Percentiles rank a stretch among this genome's conserved stretches.
These are phyloP conservation scores for Stereocaulon alpinum DNA, from an alignment of 495 filamentous ascomycete genomes.

Conservation along the genomic window DNA sequence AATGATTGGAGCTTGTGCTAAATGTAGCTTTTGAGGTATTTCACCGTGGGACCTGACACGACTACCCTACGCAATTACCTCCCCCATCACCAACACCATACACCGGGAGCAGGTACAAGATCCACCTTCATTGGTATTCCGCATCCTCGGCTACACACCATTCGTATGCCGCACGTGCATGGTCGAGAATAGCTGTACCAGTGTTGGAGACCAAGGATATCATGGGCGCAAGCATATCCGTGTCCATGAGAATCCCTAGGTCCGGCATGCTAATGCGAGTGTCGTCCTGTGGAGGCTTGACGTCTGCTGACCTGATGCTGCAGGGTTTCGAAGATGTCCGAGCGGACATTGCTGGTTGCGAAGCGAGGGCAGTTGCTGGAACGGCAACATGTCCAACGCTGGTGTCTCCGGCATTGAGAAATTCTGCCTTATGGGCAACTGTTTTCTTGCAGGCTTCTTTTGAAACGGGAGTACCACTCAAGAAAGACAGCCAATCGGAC, in stretches of 20 bases:
- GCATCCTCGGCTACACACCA: not conserved
- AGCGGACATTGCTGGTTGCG: no score
- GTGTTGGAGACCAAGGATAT: not conserved
- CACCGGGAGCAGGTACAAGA: not conserved
- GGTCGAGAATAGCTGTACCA: not conserved
- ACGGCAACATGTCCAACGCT: no score
- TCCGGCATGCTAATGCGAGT: not conserved
- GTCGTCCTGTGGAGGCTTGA: not conserved
- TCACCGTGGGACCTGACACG: no score
- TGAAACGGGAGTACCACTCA: no score
- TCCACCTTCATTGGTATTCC: not conserved
- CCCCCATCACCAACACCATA: not conserved
- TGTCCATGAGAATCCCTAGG: not conserved
- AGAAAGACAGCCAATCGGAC: no score
- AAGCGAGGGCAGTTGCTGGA: no score
- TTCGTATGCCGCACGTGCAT: not conserved
- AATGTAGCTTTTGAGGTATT: no score
- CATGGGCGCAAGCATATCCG: not conserved
- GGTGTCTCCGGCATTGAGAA: no score
- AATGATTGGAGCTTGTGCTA: no score
- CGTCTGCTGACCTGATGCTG: not conserved
- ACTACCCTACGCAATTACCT: not conserved
- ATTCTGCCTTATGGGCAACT: no score
- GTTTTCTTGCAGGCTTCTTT: no score
- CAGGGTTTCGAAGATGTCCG: no score